Evolutionary conservation across 257 asterid species (phyloP).

Genomic region (Cordia subcordata): DNA sequence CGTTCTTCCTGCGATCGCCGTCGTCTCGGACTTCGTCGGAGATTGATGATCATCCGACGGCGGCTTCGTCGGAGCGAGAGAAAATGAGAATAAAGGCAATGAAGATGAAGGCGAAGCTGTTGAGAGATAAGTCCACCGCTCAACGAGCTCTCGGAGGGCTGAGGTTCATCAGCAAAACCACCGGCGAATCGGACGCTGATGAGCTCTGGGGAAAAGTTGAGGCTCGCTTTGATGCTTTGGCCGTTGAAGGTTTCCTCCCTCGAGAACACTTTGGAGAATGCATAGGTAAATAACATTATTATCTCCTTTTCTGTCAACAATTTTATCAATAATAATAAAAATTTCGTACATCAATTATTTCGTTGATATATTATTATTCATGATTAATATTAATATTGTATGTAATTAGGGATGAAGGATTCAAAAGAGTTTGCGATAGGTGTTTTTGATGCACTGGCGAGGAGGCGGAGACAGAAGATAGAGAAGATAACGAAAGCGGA

Average conservation of each 20-base stretch:
- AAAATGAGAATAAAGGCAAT: conserved; percentile 57
- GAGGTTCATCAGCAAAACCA: conserved; percentile 64
- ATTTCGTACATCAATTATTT: no score
- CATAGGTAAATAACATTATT: conserved; percentile 47
- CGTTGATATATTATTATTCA: no score
- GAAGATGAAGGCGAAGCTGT: conserved; percentile 59
- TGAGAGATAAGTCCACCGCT: conserved; percentile 72
- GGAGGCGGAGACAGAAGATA: conserved; percentile 64
- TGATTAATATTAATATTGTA: not conserved
- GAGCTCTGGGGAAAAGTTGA: conserved; percentile 69
- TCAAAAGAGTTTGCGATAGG: conserved; percentile 88
- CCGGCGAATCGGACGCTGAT: conserved; percentile 39
- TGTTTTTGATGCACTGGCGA: conserved; percentile 69
- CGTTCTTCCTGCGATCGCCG: conserved; percentile 43
- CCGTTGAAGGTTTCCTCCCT: conserved; percentile 60
- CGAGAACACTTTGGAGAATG: conserved; percentile 86
- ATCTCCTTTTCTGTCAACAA: not conserved
- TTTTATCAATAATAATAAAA: no score
- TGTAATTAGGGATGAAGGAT: conserved; percentile 74
- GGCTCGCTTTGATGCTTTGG: conserved; percentile 53
- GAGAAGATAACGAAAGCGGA: conserved; percentile 62
- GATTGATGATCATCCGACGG: conserved; percentile 17
- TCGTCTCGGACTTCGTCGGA: conserved; percentile 27
- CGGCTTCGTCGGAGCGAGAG: conserved; percentile 52
- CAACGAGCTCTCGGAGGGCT: conserved; percentile 83